phyloP scores from a whole-genome alignment of 306 rosid species.

The Begonia loranthoides region DNA sequence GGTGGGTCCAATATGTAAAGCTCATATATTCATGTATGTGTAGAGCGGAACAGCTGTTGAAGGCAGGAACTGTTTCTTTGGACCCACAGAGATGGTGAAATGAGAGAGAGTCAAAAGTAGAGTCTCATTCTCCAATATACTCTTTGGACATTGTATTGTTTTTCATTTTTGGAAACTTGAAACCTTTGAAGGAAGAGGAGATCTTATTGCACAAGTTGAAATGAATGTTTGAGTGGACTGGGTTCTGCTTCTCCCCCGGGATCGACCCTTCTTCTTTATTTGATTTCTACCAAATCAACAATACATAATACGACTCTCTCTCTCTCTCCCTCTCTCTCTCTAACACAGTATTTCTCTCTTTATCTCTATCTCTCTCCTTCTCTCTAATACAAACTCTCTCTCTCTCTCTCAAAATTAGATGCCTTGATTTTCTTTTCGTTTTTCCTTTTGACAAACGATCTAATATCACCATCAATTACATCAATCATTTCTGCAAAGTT shows the following conservation, averaged over 20 bases:
- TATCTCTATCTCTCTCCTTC: constrained; percentile 6
- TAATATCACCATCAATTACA: constrained; percentile 16
- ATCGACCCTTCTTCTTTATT: no score
- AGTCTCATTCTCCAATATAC: constrained; percentile 63
- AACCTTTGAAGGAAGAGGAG: no score
- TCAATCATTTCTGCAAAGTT: constrained; percentile 35
- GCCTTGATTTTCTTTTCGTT: constrained; percentile 3
- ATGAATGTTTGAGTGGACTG: no score
- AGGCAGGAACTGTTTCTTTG: constrained; percentile 27
- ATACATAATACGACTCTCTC: no score
- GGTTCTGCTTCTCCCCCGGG: no score
- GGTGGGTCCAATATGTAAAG: constrained; percentile 45
- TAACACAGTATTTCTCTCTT: constrained; percentile 32
- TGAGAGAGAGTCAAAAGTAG: constrained; percentile 46
- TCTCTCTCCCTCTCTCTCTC: constrained; percentile 26
- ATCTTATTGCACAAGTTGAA: no score
- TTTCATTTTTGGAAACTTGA: background rate
- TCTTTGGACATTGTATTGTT: no score
- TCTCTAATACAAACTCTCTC: constrained; percentile 1
- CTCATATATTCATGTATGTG: constrained; percentile 14
- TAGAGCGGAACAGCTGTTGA: constrained; percentile 36
- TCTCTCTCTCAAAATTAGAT: constrained; percentile 9
- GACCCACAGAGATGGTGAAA: constrained; percentile 14
- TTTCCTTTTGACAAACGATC: constrained; percentile 20
- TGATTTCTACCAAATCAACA: no score